Evolutionary conservation across 2,329 filamentous ascomycete genomes (phyloP).

Genomic region (Erysiphe pulchra): DNA sequence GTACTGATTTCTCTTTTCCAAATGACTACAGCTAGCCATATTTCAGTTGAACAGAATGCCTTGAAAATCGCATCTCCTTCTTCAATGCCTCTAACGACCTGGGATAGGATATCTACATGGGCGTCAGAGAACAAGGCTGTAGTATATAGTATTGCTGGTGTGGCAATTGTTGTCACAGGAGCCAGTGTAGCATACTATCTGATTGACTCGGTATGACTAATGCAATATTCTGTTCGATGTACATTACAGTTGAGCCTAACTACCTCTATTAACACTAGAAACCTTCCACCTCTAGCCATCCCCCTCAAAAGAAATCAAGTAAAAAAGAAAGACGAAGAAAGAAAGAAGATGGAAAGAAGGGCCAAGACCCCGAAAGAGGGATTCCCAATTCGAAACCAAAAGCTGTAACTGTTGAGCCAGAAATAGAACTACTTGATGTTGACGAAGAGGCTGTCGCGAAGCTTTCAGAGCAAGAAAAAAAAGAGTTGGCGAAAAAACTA

Average conservation of each 20-base stretch:
- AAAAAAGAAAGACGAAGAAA: conserved; percentile 80
- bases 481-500: conserved; percentile 68
- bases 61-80: background rate
- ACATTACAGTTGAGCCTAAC: conserved; percentile 2
- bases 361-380: conserved; percentile 46
- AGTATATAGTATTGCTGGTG: conserved; percentile 87
- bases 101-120: conserved; percentile 80
- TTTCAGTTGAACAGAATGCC: too few relatives aligned
- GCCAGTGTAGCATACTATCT: conserved; percentile 89
- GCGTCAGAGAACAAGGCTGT: conserved; percentile 85
- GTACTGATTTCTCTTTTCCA: too few relatives aligned
- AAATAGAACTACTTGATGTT: conserved; percentile 44
- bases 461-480: conserved; percentile 40
- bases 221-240: background rate
- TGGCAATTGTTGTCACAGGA: conserved; percentile 73
- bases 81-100: conserved; percentile 18
- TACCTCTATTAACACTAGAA: conserved; percentile 7
- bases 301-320: conserved; percentile 41
- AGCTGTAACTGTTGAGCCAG: conserved; percentile 25
- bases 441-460: conserved; percentile 27
- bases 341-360: conserved; percentile 48
- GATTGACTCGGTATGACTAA: conserved; percentile 26
- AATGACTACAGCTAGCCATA: too few relatives aligned
- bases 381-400: conserved; percentile 18
- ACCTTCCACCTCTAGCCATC: conserved; percentile 11